A percentile compares a stretch with the other conserved stretches of the same genome.
Evolutionary conservation across 768 basidiomycete genomes (phyloP).

Genomic region (Chlorophyllum brunneum): DNA sequence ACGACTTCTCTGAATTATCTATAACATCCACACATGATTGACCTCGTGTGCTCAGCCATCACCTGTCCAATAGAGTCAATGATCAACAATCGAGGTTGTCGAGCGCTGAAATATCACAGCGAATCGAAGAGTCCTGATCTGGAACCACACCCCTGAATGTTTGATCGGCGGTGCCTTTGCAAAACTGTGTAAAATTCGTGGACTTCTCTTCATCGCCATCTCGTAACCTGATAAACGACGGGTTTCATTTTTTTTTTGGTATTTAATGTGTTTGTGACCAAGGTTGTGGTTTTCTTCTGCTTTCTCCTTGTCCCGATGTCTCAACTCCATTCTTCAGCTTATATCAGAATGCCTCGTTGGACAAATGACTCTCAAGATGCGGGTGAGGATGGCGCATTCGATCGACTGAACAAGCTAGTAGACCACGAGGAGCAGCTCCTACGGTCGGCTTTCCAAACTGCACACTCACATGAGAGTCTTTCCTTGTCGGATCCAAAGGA

Average conservation of each 20-base stretch:
- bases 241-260: not conserved
- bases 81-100: no score
- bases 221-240: not conserved
- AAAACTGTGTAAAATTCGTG: not conserved
- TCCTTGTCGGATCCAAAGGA: not conserved
- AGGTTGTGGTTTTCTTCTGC: not conserved
- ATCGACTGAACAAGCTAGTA: not conserved
- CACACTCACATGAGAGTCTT: slow-evolving; percentile 7
- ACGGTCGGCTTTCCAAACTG: slow-evolving; percentile 6
- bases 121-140: not conserved
- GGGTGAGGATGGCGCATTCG: not conserved
- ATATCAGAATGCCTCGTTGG: not conserved
- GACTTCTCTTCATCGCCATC: not conserved
- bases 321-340: not conserved
- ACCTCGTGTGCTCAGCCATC: no score
- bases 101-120: not conserved
- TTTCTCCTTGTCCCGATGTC: not conserved
- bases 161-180: not conserved
- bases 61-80: no score
- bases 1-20: no score
- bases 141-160: not conserved
- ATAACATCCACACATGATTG: no score
- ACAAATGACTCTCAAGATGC: not conserved
- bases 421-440: slow-evolving; percentile 2
- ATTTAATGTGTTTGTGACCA: not conserved